phyloP scores from a whole-genome alignment of 2,329 filamentous ascomycete species.

The Pyricularia sp. region DNA sequence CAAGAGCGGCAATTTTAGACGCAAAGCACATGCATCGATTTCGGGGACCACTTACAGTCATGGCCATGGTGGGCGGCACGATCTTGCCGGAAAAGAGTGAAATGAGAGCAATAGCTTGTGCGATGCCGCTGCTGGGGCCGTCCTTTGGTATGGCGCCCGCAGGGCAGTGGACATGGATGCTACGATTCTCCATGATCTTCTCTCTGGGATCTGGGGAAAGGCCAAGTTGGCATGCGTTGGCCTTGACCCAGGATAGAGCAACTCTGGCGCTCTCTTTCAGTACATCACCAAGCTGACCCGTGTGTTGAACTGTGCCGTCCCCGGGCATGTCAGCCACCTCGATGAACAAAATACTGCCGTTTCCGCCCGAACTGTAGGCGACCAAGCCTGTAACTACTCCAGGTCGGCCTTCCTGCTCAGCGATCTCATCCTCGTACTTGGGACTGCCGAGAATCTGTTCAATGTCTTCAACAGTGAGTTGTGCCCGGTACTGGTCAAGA shows the following conservation, averaged over 20 bases:
- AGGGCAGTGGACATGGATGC: constrained; percentile 93
- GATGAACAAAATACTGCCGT: constrained; percentile 95
- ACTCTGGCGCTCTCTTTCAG: constrained; percentile 97
- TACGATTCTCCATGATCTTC: constrained; percentile 93
- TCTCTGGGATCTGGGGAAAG: constrained; percentile 71
- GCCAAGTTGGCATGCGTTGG: constrained; percentile 84
- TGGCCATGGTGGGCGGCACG: constrained; percentile 86
- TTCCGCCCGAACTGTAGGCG: constrained; percentile 84
- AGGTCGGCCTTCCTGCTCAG: constrained; percentile 72
- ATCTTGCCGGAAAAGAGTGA: constrained; percentile 78
- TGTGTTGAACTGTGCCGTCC: constrained; percentile 83
- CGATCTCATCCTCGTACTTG: constrained; percentile 90
- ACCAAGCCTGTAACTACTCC: constrained; percentile 95
- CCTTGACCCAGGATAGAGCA: constrained; percentile 93
- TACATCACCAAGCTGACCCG: constrained; percentile 91
- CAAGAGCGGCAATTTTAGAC: constrained; percentile 8
- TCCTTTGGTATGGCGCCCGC: constrained; percentile 94
- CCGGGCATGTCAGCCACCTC: constrained; percentile 98
- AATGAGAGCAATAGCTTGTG: constrained; percentile 88
- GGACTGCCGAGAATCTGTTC: constrained; percentile 90
- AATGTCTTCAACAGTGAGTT: constrained; percentile 68
- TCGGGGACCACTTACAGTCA: constrained; percentile 57
- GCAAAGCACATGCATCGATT: background rate
- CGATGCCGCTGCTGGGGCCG: constrained; percentile 76
- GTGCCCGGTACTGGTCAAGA: constrained; percentile 61